Conservation (phyloP, 2,329 filamentous ascomycete genomes). For the Colletotrichum agaves region DNA sequence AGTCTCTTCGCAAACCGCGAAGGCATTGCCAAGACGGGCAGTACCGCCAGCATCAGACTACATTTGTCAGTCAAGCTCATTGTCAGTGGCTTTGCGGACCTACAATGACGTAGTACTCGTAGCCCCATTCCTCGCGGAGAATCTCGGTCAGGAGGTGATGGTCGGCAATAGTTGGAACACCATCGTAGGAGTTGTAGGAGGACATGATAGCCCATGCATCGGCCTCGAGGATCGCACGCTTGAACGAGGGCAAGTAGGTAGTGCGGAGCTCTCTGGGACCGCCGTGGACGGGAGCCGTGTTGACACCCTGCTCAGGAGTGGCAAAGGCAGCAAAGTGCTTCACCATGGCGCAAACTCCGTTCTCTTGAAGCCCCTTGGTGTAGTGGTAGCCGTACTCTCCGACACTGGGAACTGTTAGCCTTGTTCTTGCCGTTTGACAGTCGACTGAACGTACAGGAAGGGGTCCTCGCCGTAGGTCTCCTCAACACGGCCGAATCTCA, state of each 20-base stretch:
- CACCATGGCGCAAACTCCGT: constrained; percentile 75
- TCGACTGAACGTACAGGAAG: constrained; percentile 57
- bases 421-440: too few species aligned
- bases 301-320: constrained; percentile 77
- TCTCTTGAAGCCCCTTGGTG: constrained; percentile 68
- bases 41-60: constrained; percentile 73
- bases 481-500: constrained; percentile 78
- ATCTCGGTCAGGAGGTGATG: constrained; percentile 75
- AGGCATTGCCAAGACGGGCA: constrained; percentile 72
- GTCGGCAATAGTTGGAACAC: constrained; percentile 74
- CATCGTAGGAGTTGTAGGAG: constrained; percentile 80
- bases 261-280: constrained; percentile 65
- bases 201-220: constrained; percentile 78
- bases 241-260: constrained; percentile 70
- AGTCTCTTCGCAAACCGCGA: constrained; percentile 70
- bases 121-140: constrained; percentile 77
- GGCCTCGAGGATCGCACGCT: constrained; percentile 76
- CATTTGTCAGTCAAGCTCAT: background rate
- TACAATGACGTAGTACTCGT: constrained; percentile 70
- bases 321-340: constrained; percentile 81
- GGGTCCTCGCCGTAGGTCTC: constrained; percentile 78
- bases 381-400: constrained; percentile 74
- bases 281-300: constrained; percentile 69
- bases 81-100: background rate
- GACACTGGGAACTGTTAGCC: constrained; percentile 47